Evolutionary conservation across 805 yeast species (phyloP).

Genomic region (Metschnikowia bowlesiae): DNA sequence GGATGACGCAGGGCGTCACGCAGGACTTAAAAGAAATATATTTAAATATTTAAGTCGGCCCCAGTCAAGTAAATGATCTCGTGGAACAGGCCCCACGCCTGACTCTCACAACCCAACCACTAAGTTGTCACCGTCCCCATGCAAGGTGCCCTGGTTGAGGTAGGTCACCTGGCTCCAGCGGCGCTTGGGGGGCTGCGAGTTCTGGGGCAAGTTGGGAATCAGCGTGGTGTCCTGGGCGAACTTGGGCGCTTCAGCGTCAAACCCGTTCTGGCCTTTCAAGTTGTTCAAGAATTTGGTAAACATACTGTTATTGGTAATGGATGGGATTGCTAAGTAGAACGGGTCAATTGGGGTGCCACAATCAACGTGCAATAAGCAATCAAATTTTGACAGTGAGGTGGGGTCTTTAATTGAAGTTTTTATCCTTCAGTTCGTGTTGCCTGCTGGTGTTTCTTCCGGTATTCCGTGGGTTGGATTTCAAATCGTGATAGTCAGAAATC

Average conservation of each 20-base stretch:
- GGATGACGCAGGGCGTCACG: slow-evolving; percentile 1
- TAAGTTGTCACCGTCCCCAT: slow-evolving; percentile 18
- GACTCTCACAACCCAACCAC: slow-evolving; percentile 16
- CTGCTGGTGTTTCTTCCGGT: too few relatives aligned
- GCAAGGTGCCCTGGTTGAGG: slow-evolving; percentile 17
- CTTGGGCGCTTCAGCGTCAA: slow-evolving; percentile 3
- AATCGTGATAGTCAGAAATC: too few relatives aligned
- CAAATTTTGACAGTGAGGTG: too few relatives aligned
- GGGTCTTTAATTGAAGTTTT: too few relatives aligned
- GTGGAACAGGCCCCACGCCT: too few relatives aligned
- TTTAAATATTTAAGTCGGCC: not conserved
- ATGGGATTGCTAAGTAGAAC: too few relatives aligned
- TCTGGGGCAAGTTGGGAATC: slow-evolving; percentile 2
- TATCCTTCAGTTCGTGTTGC: too few relatives aligned
- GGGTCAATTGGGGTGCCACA: too few relatives aligned
- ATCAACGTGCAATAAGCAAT: too few relatives aligned
- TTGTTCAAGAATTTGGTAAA: slow-evolving; percentile 15
- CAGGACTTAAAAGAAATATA: not conserved
- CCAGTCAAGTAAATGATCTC: too few relatives aligned
- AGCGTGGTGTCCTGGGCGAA: slow-evolving; percentile 7
- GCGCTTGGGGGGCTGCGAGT: slow-evolving; percentile 9
- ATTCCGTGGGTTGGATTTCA: too few relatives aligned
- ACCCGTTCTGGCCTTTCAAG: slow-evolving; percentile 8
- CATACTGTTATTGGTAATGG: slow-evolving; percentile 1
- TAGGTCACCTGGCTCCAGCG: slow-evolving; percentile 19